Percentiles rank a stretch among this genome's conserved stretches.
These are phyloP conservation scores for Trichoderma sp. DNA, from an alignment of 2,329 filamentous ascomycete genomes.

Conservation along the genomic window DNA sequence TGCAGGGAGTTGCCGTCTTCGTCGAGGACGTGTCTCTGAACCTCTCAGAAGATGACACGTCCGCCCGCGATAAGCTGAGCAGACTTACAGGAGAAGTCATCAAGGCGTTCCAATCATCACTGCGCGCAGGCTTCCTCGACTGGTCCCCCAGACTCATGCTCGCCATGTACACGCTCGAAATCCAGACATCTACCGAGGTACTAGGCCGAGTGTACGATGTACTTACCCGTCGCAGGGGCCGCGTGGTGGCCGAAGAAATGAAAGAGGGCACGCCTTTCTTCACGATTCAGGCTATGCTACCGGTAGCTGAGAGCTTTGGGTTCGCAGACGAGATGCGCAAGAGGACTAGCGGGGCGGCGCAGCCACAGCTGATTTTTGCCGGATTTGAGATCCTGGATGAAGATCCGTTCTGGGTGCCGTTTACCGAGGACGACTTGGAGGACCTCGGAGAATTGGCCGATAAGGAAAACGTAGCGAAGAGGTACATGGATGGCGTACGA, in stretches of 20 bases:
- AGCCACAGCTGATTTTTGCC: slow-evolving; percentile 89
- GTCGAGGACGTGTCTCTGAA: slow-evolving; percentile 75
- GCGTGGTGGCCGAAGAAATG: slow-evolving; percentile 85
- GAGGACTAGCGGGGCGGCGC: slow-evolving; percentile 83
- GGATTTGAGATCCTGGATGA: slow-evolving; percentile 93
- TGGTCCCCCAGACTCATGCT: slow-evolving; percentile 95
- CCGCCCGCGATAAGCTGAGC: slow-evolving; percentile 67
- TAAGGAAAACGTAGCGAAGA: slow-evolving; percentile 91
- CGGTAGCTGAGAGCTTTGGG: slow-evolving; percentile 92
- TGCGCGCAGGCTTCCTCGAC: slow-evolving; percentile 84
- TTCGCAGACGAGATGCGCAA: slow-evolving; percentile 97
- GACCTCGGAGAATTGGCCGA: slow-evolving; percentile 94
- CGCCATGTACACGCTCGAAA: slow-evolving; percentile 97
- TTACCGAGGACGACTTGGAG: slow-evolving; percentile 94
- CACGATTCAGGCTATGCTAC: slow-evolving; percentile 83
- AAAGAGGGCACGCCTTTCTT: slow-evolving; percentile 97
- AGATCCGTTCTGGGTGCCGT: slow-evolving; percentile 97
- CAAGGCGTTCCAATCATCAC: slow-evolving; percentile 80
- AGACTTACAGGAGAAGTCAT: slow-evolving; percentile 92
- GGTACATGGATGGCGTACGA: slow-evolving; percentile 90
- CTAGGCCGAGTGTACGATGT: slow-evolving; percentile 94
- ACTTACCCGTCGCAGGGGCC: slow-evolving; percentile 89
- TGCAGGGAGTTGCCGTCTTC: slow-evolving; percentile 90
- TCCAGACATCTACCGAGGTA: slow-evolving; percentile 94
- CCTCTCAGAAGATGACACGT: slow-evolving; percentile 54